phyloP scores from a whole-genome alignment of 352 stramenopile species.

The Thalassiosira hispida region DNA sequence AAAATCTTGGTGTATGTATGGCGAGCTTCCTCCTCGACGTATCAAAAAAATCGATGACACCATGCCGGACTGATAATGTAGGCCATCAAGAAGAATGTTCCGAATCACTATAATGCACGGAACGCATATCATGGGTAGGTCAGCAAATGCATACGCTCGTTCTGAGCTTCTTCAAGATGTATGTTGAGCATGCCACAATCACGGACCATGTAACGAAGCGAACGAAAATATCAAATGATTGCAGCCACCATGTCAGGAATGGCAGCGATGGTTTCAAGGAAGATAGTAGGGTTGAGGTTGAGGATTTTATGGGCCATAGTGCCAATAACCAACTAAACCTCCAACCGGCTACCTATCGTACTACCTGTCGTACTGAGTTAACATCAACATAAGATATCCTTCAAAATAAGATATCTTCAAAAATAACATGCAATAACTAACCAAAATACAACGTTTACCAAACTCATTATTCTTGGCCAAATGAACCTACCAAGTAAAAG shows the following conservation, averaged over 20 bases:
- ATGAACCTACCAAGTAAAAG: too few relatives aligned
- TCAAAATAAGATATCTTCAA: too few relatives aligned
- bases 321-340: too few relatives aligned
- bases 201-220: slow-evolving; percentile 84
- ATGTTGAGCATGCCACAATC: slow-evolving; percentile 91
- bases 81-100: slow-evolving; percentile 86
- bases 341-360: too few relatives aligned
- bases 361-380: too few relatives aligned
- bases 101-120: slow-evolving; percentile 85
- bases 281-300: slow-evolving; percentile 80
- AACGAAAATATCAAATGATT: slow-evolving; percentile 86
- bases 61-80: slow-evolving; percentile 88
- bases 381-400: too few relatives aligned
- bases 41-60: slow-evolving; percentile 92
- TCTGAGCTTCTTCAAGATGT: slow-evolving; percentile 90
- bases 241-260: slow-evolving; percentile 77
- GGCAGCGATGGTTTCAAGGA: slow-evolving; percentile 82
- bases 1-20: slow-evolving; percentile 92
- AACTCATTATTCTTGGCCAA: too few relatives aligned
- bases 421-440: too few relatives aligned
- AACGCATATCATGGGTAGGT: slow-evolving; percentile 88
- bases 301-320: too few relatives aligned
- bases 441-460: too few relatives aligned
- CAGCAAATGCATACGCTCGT: slow-evolving; percentile 91
- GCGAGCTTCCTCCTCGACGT: slow-evolving; percentile 92